phyloP scores from a whole-genome alignment of 495 filamentous ascomycete genomes.

The Penicillium lagena region DNA sequence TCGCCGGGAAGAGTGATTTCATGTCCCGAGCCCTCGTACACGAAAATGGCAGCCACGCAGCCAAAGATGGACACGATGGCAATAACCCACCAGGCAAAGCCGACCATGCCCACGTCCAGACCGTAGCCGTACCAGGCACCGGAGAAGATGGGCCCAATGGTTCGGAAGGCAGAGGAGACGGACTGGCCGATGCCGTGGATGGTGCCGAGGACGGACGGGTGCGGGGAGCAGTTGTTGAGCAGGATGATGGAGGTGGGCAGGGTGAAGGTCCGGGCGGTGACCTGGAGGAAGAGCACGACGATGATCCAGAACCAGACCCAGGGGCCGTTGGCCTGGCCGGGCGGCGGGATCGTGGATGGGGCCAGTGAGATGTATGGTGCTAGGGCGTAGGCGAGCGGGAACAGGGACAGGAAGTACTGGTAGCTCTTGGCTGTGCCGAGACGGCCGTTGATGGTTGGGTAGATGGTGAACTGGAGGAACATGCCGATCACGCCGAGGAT shows the following conservation, averaged over 20 bases:
- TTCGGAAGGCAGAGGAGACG: conserved; percentile 62
- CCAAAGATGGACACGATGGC: conserved; percentile 57
- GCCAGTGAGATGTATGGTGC: conserved; percentile 68
- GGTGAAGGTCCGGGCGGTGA: conserved; percentile 75
- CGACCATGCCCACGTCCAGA: conserved; percentile 62
- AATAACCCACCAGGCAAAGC: conserved; percentile 72
- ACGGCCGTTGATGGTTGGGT: conserved; percentile 59
- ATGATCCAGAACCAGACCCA: conserved; percentile 65
- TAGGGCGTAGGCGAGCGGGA: conserved; percentile 67
- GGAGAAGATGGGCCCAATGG: conserved; percentile 66
- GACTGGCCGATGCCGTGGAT: conserved; percentile 78
- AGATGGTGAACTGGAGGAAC: conserved; percentile 67
- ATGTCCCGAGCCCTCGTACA: conserved; percentile 69
- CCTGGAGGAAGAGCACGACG: conserved; percentile 63
- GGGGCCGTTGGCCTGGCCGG: conserved; percentile 56
- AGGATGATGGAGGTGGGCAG: conserved; percentile 72
- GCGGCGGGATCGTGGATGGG: conserved; percentile 54
- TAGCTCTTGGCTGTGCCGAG: conserved; percentile 65
- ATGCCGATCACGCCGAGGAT: conserved; percentile 75
- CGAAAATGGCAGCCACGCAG: conserved; percentile 54
- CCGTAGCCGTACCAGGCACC: conserved; percentile 69
- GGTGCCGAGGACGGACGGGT: conserved; percentile 73
- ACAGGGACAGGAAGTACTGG: conserved; percentile 61
- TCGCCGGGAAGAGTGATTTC: conserved; percentile 65
- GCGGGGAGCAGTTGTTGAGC: conserved; percentile 77